phyloP scores from a whole-genome alignment of 768 basidiomycete species.

The Russula vinacea region DNA sequence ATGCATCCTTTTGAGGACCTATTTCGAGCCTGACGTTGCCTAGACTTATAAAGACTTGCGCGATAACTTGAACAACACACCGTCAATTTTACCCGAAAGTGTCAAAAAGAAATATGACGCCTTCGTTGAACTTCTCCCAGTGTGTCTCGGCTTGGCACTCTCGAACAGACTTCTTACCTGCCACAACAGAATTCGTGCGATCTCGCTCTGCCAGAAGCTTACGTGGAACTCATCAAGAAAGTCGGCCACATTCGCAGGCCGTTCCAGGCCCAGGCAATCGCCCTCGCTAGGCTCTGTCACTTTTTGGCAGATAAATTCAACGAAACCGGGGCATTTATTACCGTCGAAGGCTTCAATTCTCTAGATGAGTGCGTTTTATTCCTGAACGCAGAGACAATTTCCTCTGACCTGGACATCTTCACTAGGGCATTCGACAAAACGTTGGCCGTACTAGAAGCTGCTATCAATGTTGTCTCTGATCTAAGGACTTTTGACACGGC shows the following conservation, averaged over 20 bases:
- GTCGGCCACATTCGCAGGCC: constrained; percentile 23
- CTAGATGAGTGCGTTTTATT: constrained; percentile 23
- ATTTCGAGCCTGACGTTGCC: background rate
- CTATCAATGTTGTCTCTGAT: constrained; percentile 3
- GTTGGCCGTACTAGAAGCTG: background rate
- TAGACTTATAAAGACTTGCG: constrained; percentile 17
- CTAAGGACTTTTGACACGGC: background rate
- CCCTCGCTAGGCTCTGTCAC: constrained; percentile 23
- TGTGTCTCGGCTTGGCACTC: background rate
- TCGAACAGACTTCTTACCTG: background rate
- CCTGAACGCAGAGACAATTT: background rate
- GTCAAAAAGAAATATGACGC: constrained; percentile 6
- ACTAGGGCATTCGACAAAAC: constrained; percentile 17
- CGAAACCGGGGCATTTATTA: background rate
- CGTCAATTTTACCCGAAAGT: background rate
- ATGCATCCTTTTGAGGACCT: background rate
- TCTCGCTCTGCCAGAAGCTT: constrained; percentile 3
- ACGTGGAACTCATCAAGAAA: constrained; percentile 19
- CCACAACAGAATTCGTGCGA: background rate
- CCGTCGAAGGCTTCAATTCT: constrained; percentile 4
- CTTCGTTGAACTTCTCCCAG: constrained; percentile 8
- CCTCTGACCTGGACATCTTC: background rate
- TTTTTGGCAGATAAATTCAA: constrained; percentile 18
- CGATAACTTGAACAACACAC: background rate
- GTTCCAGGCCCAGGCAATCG: constrained; percentile 25